Evolutionary conservation across 176 grass and related monocot genomes (phyloP), one percentile per base, ranked within the genome.

Genomic region (Pharus latifolius): DNA sequence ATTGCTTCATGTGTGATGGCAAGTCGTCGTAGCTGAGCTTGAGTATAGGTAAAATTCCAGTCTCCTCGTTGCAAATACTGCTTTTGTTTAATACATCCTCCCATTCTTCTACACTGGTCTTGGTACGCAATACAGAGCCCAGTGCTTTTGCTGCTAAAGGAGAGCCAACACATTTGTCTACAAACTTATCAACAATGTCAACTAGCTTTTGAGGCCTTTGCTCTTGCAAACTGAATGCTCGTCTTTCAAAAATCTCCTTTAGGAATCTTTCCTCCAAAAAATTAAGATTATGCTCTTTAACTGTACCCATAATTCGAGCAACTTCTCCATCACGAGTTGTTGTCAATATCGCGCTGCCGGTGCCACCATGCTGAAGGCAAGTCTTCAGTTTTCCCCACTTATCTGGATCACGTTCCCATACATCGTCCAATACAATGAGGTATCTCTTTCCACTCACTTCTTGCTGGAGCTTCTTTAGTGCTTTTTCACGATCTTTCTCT

Each of bases 351-450:
- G 3, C 59, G 30, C 75, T 79, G 0, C 82, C 76, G 18, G 17
- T 10, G 26, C 50, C 76, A 33, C 51, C 69, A 18, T 24, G 65
- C 1, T 30, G 45, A n/a, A 85, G 49, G 10, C 65, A 14, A 24
- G 7, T 24, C 55, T 43, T 69, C 3, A 85, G n/a, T 2, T 28
- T 10, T 12, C 26, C 16, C 76, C 69, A 85, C 12, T 69, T 43
- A 2, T 44, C 14, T 0, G 1, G 1, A 38, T 75, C 17, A 4
- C 56, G 47, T 57, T 84, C 65, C 81, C 81, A 84, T 6, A 73
- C 81, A 66, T 78, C 74, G 58, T 84, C 81, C 2, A 84, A 17
- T 1, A 84, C 67, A 49, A 77, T 37, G 3, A 84, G 9, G 32
- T 60, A 78, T 38, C 23, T 46, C 33, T 73, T 68, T 42, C 37